Evolutionary conservation across 148 eudicot species (phyloP).

Genomic region (Chenopodium suecicum): DNA sequence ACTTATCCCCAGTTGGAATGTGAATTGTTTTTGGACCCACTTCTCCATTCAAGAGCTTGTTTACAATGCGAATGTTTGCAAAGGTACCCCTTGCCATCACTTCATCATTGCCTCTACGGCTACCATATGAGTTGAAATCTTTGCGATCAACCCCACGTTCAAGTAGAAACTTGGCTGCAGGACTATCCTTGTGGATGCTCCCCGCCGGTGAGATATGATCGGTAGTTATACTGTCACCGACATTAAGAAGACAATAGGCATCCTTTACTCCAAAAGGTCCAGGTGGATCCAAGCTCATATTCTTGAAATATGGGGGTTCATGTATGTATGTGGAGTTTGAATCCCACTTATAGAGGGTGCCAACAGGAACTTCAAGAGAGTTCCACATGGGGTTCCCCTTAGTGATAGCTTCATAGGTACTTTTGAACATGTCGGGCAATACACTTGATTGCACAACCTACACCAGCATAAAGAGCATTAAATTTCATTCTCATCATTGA

Average conservation of each 20-base stretch:
- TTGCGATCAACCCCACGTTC: conserved; percentile 84
- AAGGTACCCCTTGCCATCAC: conserved; percentile 97
- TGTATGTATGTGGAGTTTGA: conserved; percentile 83
- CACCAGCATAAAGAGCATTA: conserved; percentile 12
- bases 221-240: conserved; percentile 96
- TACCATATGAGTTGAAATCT: conserved; percentile 93
- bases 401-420: conserved; percentile 86
- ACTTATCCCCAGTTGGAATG: conserved; percentile 83
- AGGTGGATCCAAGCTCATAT: conserved; percentile 89
- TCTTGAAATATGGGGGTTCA: conserved; percentile 89
- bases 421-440: conserved; percentile 91
- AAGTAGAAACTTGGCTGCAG: conserved; percentile 81
- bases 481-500: not conserved
- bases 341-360: conserved; percentile 84
- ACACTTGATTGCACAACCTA: conserved; percentile 92
- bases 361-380: conserved; percentile 71
- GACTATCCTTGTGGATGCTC: conserved; percentile 92
- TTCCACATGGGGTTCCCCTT: conserved; percentile 95
- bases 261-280: conserved; percentile 89
- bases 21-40: conserved; percentile 78
- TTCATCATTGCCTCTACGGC: conserved; percentile 96
- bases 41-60: conserved; percentile 88
- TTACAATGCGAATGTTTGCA: conserved; percentile 88
- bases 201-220: conserved; percentile 99
- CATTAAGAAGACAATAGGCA: conserved; percentile 85